phyloP scores from a whole-genome alignment of 75 land plant species.

The Pseudotsuga menziesii region DNA sequence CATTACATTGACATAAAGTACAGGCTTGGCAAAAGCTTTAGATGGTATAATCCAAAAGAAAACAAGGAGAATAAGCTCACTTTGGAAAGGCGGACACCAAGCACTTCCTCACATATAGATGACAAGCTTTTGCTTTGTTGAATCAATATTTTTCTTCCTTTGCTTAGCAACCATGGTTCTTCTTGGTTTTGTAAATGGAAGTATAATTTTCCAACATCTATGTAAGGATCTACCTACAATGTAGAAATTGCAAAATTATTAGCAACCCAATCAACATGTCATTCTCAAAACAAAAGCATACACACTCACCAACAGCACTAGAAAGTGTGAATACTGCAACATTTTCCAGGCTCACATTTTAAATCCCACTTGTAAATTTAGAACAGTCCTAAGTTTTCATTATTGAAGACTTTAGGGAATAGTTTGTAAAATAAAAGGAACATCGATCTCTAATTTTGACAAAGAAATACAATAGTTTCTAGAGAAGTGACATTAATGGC shows the following conservation, averaged over 20 bases:
- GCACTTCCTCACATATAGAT: slow-evolving; percentile 63
- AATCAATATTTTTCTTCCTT: slow-evolving; percentile 25
- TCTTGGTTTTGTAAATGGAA: slow-evolving; percentile 35
- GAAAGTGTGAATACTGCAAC: background rate
- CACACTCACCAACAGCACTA: background rate
- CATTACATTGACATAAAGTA: background rate
- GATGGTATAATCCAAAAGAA: background rate
- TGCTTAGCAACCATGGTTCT: slow-evolving; percentile 3
- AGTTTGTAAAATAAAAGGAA: no score
- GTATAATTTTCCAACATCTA: slow-evolving; percentile 74
- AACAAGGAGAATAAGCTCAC: slow-evolving; percentile 23
- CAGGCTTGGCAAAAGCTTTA: background rate
- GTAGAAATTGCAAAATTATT: background rate
- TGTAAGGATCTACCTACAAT: slow-evolving; percentile 74
- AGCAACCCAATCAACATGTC: background rate
- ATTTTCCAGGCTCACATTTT: background rate
- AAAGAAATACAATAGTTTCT: background rate
- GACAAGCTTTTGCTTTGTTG: slow-evolving; percentile 66
- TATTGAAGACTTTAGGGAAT: background rate
- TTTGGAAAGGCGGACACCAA: slow-evolving; percentile 72
- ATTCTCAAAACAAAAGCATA: background rate
- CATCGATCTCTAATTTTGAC: background rate
- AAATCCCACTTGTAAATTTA: background rate
- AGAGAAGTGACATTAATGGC: background rate
- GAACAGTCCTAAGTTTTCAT: background rate